phyloP scores from a whole-genome alignment of 331 rosid genomes.

The Arachis monticola region DNA sequence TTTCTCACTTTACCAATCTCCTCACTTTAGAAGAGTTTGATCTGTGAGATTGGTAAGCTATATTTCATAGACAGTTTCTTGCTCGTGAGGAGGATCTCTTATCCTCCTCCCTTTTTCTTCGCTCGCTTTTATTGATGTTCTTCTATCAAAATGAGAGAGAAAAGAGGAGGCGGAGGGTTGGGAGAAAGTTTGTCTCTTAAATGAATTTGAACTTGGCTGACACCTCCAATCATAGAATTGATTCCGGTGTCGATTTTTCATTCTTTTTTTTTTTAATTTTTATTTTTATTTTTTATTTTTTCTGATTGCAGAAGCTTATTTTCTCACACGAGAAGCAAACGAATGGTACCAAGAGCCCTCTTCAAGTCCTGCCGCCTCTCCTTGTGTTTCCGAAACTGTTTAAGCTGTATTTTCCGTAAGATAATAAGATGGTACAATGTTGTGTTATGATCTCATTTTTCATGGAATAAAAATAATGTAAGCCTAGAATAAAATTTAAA shows the following conservation, averaged over 20 bases:
- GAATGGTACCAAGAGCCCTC: conserved; percentile 88
- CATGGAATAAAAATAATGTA: neutral
- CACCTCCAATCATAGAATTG: neutral
- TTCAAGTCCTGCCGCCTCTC: conserved; percentile 53
- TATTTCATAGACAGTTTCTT: too few species aligned
- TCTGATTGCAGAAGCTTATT: conserved; percentile 80
- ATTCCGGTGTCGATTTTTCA: too few species aligned
- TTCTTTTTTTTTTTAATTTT: too few species aligned
- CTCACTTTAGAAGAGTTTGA: too few species aligned
- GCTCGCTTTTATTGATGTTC: too few species aligned
- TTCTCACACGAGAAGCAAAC: conserved; percentile 72
- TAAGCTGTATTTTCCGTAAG: conserved; percentile 24
- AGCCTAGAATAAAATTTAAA: neutral
- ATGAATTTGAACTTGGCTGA: neutral
- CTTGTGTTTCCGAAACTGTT: conserved; percentile 42
- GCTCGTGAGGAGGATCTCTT: too few species aligned
- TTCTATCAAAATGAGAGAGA: too few species aligned
- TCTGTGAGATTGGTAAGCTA: too few species aligned
- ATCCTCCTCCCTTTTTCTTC: too few species aligned
- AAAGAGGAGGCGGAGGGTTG: too few species aligned
- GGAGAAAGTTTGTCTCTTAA: too few species aligned
- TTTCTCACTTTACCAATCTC: too few species aligned
- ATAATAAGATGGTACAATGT: conserved; percentile 23
- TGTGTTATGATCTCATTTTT: neutral
- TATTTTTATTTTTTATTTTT: neutral